phyloP scores from a whole-genome alignment of 768 basidiomycete species.

The Pleurotus ostreatus region DNA sequence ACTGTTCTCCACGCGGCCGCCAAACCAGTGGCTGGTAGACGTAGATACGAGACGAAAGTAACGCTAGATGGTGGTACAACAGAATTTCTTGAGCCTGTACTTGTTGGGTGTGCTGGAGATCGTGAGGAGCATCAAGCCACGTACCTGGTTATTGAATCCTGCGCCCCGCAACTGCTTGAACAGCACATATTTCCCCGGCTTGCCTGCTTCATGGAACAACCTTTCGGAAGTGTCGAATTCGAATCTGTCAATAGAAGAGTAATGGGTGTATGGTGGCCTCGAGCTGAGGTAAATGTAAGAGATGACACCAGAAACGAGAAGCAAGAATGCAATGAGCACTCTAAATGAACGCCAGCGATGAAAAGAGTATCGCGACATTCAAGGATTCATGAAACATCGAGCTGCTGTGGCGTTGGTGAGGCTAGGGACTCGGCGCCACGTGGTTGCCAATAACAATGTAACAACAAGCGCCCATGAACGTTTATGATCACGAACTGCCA shows the following conservation, averaged over 20 bases:
- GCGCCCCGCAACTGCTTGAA: conserved; percentile 44
- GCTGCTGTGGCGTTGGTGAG: not conserved
- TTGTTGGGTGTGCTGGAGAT: not conserved
- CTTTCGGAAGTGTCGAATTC: conserved; percentile 27
- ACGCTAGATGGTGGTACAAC: conserved; percentile 40
- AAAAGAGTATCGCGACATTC: conserved; percentile 4
- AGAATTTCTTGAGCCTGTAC: conserved; percentile 42
- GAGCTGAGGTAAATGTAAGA: conserved; percentile 30
- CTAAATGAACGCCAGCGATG: conserved; percentile 19
- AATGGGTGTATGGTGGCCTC: conserved; percentile 35
- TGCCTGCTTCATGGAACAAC: conserved; percentile 20
- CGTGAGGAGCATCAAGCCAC: conserved; percentile 4
- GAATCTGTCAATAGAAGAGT: conserved; percentile 23
- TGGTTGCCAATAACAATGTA: no score
- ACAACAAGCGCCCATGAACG: no score
- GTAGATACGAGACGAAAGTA: conserved; percentile 34
- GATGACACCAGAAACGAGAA: conserved; percentile 16
- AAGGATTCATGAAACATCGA: not conserved
- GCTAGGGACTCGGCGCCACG: no score
- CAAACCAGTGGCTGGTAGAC: conserved; percentile 44
- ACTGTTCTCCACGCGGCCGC: conserved; percentile 37
- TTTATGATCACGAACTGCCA: no score
- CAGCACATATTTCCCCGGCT: conserved; percentile 32
- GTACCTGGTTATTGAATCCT: conserved; percentile 46
- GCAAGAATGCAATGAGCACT: conserved; percentile 10